Evolutionary conservation across 73 alveolate genomes (phyloP).

Genomic region (Chromera velia): DNA sequence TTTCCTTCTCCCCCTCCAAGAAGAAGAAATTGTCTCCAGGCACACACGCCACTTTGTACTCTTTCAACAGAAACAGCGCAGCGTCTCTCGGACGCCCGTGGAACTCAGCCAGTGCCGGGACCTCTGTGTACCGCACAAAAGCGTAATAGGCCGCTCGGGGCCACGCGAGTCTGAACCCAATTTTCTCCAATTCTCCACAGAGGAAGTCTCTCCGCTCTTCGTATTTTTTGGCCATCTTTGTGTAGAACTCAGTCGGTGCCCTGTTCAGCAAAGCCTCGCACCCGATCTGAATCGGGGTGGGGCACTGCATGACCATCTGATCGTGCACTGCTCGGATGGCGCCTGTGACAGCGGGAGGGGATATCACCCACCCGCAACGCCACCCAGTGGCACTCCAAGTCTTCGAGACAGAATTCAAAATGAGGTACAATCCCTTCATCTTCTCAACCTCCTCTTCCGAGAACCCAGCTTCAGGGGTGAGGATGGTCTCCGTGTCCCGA

Average conservation of each 20-base stretch:
- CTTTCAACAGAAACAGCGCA: neutral
- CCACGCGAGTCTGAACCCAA: neutral
- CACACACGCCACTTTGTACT: neutral
- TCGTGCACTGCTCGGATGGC: constrained; percentile 5
- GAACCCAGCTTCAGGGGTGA: too few relatives aligned
- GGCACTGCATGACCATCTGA: constrained; percentile 6
- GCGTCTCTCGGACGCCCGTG: constrained; percentile 5
- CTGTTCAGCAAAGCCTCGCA: neutral
- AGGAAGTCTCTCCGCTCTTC: constrained; percentile 7
- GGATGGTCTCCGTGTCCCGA: too few relatives aligned
- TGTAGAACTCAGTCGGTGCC: neutral
- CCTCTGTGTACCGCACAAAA: neutral
- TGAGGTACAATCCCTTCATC: too few relatives aligned
- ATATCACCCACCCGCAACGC: constrained; percentile 3
- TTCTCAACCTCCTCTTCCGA: too few relatives aligned
- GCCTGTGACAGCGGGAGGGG: neutral
- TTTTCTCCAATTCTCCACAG: neutral
- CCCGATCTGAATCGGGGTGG: constrained; percentile 6
- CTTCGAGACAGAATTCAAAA: constrained; percentile 1
- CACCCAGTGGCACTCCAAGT: constrained; percentile 7
- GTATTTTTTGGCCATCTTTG: neutral
- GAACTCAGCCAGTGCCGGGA: neutral
- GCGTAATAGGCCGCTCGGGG: neutral
- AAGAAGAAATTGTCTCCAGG: constrained; percentile 11
- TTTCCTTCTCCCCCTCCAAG: too few relatives aligned